Conservation (phyloP, 331 rosid genomes). For the Quercus lobata region DNA sequence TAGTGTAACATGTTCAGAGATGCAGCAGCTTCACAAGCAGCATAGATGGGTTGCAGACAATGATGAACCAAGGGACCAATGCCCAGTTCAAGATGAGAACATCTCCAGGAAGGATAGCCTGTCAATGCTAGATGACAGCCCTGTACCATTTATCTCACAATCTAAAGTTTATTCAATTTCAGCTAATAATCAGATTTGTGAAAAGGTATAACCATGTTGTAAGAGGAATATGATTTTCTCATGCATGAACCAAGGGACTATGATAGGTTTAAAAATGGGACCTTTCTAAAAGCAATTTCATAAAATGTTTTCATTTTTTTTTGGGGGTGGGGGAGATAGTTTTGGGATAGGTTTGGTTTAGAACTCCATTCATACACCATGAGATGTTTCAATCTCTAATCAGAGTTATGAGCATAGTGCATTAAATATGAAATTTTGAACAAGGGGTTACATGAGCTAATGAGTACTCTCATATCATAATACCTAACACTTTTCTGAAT, state of each 20-base stretch:
- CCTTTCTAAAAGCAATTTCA: background rate
- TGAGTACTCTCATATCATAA: background rate
- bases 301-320: background rate
- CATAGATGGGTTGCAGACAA: conserved; percentile 27
- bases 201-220: conserved; percentile 42
- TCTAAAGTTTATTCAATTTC: conserved; percentile 26
- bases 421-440: background rate
- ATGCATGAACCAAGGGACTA: background rate
- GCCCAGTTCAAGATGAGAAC: conserved; percentile 51
- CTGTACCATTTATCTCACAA: conserved; percentile 15
- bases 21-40: conserved; percentile 36
- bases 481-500: background rate
- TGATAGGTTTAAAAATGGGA: background rate
- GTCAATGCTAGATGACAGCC: conserved; percentile 29
- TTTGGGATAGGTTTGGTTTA: background rate
- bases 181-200: conserved; percentile 30
- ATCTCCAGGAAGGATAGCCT: conserved; percentile 27
- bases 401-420: background rate
- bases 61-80: conserved; percentile 47
- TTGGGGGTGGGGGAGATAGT: background rate
- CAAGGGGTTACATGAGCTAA: background rate
- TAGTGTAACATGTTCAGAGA: conserved; percentile 44
- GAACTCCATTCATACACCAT: background rate
- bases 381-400: background rate
- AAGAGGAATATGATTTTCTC: conserved; percentile 5